These are phyloP conservation scores for Penicillium manginii DNA, from an alignment of 495 filamentous ascomycete species.

Conservation along the genomic window DNA sequence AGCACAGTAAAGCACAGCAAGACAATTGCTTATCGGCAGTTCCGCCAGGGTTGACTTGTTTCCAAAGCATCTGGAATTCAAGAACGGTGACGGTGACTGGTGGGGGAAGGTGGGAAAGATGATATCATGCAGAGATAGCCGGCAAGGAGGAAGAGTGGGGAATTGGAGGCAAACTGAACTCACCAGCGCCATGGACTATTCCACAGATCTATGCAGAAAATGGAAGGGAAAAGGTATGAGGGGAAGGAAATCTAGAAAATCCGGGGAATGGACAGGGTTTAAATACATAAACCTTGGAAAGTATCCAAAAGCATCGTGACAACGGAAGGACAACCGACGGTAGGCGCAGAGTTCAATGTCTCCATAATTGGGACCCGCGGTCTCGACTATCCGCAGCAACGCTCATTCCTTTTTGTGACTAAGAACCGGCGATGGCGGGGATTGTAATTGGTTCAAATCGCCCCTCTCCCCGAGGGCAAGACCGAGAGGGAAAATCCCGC, in stretches of 20 bases:
- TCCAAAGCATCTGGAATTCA: no score
- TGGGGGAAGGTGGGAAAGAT: neutral
- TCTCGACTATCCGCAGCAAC: constrained; percentile 28
- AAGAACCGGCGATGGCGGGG: constrained; percentile 27
- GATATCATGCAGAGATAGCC: constrained; percentile 9
- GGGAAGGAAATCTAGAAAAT: constrained; percentile 17
- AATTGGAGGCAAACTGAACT: neutral
- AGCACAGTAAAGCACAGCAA: neutral
- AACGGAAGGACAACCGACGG: constrained; percentile 23
- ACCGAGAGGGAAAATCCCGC: constrained; percentile 33
- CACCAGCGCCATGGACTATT: constrained; percentile 24
- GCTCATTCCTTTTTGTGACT: constrained; percentile 24
- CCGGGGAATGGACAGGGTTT: constrained; percentile 25
- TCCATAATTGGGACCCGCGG: constrained; percentile 7
- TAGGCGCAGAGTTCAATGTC: constrained; percentile 16
- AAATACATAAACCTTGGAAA: no score
- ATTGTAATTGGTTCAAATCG: constrained; percentile 24
- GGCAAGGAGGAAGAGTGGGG: neutral
- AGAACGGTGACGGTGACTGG: neutral
- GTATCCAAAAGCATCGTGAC: no score
- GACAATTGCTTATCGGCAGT: neutral
- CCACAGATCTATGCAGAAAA: constrained; percentile 7
- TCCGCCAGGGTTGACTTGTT: neutral
- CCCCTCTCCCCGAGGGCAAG: constrained; percentile 28
- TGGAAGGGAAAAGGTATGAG: neutral